Evolutionary conservation across 768 basidiomycete genomes (phyloP).

Genomic region (Pleurotus salmoneostramineus): DNA sequence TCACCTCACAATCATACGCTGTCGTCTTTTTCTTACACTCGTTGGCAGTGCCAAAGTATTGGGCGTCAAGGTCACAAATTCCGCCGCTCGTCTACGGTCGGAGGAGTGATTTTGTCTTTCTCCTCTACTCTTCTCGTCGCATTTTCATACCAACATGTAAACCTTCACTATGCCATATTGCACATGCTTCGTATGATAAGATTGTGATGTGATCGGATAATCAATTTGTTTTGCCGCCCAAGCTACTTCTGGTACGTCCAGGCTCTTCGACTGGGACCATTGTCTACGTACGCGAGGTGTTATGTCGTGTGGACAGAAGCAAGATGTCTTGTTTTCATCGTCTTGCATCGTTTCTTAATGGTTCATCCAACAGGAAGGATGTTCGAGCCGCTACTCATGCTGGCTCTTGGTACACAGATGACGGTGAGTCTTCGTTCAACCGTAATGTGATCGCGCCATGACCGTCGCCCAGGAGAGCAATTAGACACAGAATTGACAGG

Average conservation of each 20-base stretch:
- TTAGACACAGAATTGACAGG: constrained; percentile 57
- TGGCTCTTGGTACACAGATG: constrained; percentile 81
- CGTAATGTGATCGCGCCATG: constrained; percentile 7
- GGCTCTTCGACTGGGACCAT: too few relatives aligned
- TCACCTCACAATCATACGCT: neutral
- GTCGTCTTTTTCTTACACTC: neutral
- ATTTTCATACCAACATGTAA: constrained; percentile 44
- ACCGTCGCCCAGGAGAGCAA: constrained; percentile 38
- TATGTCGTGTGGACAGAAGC: neutral
- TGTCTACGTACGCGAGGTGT: too few relatives aligned
- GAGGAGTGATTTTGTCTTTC: constrained; percentile 68
- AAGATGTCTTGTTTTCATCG: neutral
- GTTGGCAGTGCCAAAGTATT: constrained; percentile 72
- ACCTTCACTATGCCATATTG: constrained; percentile 47
- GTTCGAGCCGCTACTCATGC: constrained; percentile 74
- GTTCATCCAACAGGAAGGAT: constrained; percentile 88
- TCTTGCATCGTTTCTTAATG: constrained; percentile 59
- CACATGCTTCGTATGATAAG: constrained; percentile 25
- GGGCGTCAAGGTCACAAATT: constrained; percentile 92
- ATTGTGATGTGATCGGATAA: neutral
- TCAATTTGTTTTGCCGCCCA: neutral
- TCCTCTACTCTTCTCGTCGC: constrained; percentile 15
- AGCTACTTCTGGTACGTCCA: neutral
- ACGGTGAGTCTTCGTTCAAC: constrained; percentile 39
- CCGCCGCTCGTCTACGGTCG: constrained; percentile 88